Evolutionary conservation across 257 asterid genomes (phyloP), one percentile per base, ranked within the genome.

Genomic region (Lithospermum erythrorhizon): DNA sequence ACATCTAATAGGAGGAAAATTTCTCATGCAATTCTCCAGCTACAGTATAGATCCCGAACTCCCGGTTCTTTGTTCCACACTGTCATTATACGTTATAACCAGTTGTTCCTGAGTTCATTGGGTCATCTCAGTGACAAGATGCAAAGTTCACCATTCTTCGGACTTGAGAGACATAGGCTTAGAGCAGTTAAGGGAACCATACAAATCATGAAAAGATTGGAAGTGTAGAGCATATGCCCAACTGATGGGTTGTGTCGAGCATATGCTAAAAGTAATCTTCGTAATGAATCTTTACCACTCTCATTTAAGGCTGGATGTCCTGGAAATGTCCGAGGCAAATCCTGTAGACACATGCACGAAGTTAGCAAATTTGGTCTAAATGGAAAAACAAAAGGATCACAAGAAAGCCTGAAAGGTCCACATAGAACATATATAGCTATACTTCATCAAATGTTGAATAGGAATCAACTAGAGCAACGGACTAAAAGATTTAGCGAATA

Each of bases 271-370:
- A 90, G 95, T 63, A 90, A 75, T 64, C 95, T 95, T 73, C 97
- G 75, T 49, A 90, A 78, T 64, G 95, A 87, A 74, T 81, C 69
- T 78, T 94, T 77, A 25, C 97, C 97, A 61, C 73, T 77, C 61
- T 90, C 96, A 78, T 90, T 78, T 69, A 90, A 70, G 21, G 95
- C 97, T 54, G 97, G 95, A 78, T 90, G 97, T 54, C 95, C 95
- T 5, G 97, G 97, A 81, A 90, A 90, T 69, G 97, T 90, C 76
- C 97, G 84, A 58, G 90, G 82, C 70, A 90, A 84, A 79, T 90
- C 97, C 97, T 90, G 89, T 54, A 70, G 64, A 22, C 59, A 65
- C 69, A 53, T 65, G 56, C 49, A 63, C 59, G 29, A 70, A 35
- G 57, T 73, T 62, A 79, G 80, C 63, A 69, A 24, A 67, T 58